Percentiles rank a stretch among this genome's conserved stretches.
Conservation (phyloP, 2,329 filamentous ascomycete species). For the Cytospora piceae region DNA sequence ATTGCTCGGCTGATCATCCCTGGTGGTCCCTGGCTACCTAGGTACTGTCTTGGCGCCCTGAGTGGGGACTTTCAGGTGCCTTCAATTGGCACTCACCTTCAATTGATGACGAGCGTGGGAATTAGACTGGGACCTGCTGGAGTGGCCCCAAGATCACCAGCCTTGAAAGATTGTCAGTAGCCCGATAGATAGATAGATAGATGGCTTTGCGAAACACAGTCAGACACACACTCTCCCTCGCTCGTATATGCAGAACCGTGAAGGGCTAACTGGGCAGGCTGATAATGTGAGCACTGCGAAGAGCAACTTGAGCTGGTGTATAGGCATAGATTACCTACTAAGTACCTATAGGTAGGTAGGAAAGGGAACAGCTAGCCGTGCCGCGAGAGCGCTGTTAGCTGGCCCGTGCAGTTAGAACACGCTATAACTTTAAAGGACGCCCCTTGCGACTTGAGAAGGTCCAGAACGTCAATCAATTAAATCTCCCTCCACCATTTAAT, state of each 20-base stretch:
- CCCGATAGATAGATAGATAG: too few species aligned
- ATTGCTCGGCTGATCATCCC: background rate
- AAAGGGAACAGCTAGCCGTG: conserved; percentile 4
- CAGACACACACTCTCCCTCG: background rate
- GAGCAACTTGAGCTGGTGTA: too few species aligned
- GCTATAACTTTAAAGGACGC: conserved; percentile 24
- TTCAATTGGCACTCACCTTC: background rate
- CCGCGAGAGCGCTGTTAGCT: background rate
- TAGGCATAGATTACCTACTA: too few species aligned
- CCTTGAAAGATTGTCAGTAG: too few species aligned
- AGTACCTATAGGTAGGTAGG: background rate
- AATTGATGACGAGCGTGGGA: background rate
- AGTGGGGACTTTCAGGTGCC: background rate
- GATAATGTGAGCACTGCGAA: too few species aligned
- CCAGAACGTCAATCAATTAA: background rate
- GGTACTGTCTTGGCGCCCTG: background rate
- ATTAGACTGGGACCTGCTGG: too few species aligned
- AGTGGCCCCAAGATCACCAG: too few species aligned
- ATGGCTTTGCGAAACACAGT: too few species aligned
- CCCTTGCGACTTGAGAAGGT: background rate
- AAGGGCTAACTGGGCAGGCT: too few species aligned
- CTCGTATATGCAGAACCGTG: conserved; percentile 6
- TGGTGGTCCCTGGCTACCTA: background rate
- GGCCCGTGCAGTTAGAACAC: conserved; percentile 1
- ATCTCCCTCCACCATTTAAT: conserved; percentile 10